Base-by-base conservation (phyloP, 805 yeast species). In the Lipomyces japonicus region DNA sequence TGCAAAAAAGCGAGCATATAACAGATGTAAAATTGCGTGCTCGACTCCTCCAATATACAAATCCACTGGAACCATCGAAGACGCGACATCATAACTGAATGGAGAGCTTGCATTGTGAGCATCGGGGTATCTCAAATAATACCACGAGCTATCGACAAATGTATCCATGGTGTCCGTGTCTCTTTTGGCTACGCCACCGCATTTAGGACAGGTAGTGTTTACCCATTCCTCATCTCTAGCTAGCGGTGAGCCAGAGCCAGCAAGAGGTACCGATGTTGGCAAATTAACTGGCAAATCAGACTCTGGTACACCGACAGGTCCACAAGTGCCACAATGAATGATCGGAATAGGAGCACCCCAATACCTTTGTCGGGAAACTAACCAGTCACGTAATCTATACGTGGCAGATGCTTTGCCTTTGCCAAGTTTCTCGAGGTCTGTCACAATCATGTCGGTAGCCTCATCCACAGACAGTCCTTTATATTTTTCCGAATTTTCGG, bases 311-410 rank as follows among this genome's bases (percentile, higher is more conserved):
- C 97, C 86, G 1, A 91, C 96, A 0, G 82, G 70, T 1, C 98
- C 98, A 73, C 98, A 93, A 2, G 67, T 57, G 4, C 75, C 76
- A 70, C 98, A 93, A 63, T 93, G 93, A 24, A 93, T 75, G 18
- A 93, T 88, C 3, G 98, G 98, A 47, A 93, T 93, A 2, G 98
- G 98, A 0, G 97, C 93, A 23, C 98, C 98, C 98, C 98, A 93
- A 67, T 85, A 91, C 52, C 98, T 72, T 67, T 93, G 98, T 63
- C 98, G 78, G 62, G 95, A 84, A 41, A 93, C 84, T 24, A 93
- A 75, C 98, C 98, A 93, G 64, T 93, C 98, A 59, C 97, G 76
- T 25, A 93, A 70, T 57, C 82, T 77, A 61, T 75, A 83, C 56
- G 81, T 81, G 0, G 75, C 73, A 3, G 77, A 71, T 2, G 59